Evolutionary conservation across 768 basidiomycete genomes (phyloP), one percentile per base, ranked within the genome.

Genomic region (Melanogaster broomeanus): DNA sequence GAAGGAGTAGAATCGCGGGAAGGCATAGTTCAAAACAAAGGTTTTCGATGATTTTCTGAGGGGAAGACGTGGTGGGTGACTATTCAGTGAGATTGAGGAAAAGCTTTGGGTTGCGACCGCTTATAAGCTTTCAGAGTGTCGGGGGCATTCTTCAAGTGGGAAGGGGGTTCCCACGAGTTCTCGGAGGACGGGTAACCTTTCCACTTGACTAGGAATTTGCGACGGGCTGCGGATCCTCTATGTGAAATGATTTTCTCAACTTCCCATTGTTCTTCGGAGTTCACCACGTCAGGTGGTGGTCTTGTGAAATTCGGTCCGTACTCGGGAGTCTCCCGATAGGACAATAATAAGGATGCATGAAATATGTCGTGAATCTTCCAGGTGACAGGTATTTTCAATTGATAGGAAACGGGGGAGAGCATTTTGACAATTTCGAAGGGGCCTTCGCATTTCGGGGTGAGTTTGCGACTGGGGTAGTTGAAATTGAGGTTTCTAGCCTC

Each of bases 351-450:
- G 3, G 39, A 24, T 3, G 48, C 41, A 13, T 51, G 43, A 9
- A 51, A 51, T 10, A 24, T 31, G 1, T 40, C 19, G n/a, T 51
- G 50, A 13, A 51, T 51, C 7, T 31, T 25, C 42, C 50, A 51
- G 21, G 19, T 19, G 4, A 24, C 0, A 19, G 33, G 42, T 4
- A 1, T 1, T n/a, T n/a, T n/a, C n/a, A 45, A 10, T 8, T 11
- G 0, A 3, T 45, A 51, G 0, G 35, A 28, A 0, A 51, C 7
- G 0, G 33, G 42, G 15, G 30, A 34, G 3, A 51, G 15, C 4
- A 51, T 31, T 0, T 51, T 24, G 4, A 18, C 6, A 12, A 51
- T 51, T 1, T 2, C 5, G 16, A 51, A 51, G 13, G 49, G 49
- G 24, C 49, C 49, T 43, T 51, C 42, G 3, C 28, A 2, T 44